phyloP scores from a whole-genome alignment of 306 rosid genomes.

The Spatholobus suberectus region DNA sequence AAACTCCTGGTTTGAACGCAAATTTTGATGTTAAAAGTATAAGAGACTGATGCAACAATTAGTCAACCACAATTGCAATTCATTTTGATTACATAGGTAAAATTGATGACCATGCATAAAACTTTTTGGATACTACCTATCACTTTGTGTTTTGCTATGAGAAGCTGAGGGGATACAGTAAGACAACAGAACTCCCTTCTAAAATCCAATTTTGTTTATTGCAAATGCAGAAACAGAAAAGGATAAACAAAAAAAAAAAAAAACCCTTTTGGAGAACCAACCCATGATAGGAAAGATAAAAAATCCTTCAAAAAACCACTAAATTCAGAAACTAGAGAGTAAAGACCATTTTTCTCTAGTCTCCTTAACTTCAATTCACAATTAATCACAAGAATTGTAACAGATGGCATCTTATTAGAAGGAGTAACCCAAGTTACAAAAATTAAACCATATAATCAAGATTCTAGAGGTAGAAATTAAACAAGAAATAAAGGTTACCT shows the following conservation, averaged over 20 bases:
- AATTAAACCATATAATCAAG: background rate
- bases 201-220: background rate
- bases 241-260: background rate
- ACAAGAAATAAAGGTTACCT: constrained; percentile 41
- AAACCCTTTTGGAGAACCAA: background rate
- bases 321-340: constrained; percentile 5
- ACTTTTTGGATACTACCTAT: background rate
- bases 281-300: background rate
- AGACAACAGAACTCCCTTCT: background rate
- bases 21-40: background rate
- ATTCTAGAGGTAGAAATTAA: background rate
- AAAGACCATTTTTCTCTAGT: background rate
- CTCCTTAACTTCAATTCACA: background rate
- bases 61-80: background rate
- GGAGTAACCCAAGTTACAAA: background rate
- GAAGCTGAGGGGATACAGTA: background rate
- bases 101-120: background rate
- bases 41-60: background rate
- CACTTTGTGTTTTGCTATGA: background rate
- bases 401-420: constrained; percentile 2
- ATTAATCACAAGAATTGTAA: background rate
- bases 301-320: background rate
- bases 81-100: background rate
- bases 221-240: constrained; percentile 1
- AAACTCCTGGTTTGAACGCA: background rate